Base-by-base conservation (phyloP, 768 basidiomycete species). In the Hortiboletus flavorubellus region DNA sequence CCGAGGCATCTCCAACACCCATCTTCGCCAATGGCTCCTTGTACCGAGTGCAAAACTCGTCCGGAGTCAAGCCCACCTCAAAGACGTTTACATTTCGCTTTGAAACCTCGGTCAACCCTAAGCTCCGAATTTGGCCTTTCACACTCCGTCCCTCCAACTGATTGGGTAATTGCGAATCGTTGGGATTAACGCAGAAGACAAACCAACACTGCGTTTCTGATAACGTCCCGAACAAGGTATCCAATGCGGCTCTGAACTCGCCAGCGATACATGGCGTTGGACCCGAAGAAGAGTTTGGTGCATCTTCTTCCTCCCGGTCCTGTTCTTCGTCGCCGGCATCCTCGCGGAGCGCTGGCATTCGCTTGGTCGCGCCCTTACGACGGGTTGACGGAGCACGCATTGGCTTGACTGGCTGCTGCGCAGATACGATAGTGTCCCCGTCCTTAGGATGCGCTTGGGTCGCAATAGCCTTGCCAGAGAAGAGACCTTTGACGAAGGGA, bases 381-480 rank as follows among this genome's bases (percentile, higher is more conserved):
- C 92, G 79, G 0, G 88, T 96, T 0, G 93, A 96, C 0, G 95
- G 95, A 0, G 90, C 85, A 9, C 95, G 85, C 86, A 97, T 92
- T 0, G 96, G 96, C 71, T 95, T 93, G 59, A 93, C 86, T 35
- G 86, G 85, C 68, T 97, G 94, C 67, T 94, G 93, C 0, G 93
- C 94, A 6, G 93, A 83, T 15, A 98, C 95, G 57, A 98, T 95
- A 0, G 95, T 97, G 48, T 96, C 94, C 64, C 98, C 93, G 63
- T 95, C 88, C 58, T 87, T 77, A 0, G 96, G 94, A 66, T 98
- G 94, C 0, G 87, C 91, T 65, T 93, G 87, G 0, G 93, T 96
- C 0, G 93, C 91, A 58, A 99, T 93, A 3, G 89, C 87, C 66
- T 92, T 93, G 38, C 78, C 83, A 0, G 87, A 87, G 73, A 98